Evolutionary conservation across 75 land plant genomes (phyloP).

Genomic region (Chamaecyparis obtusa): DNA sequence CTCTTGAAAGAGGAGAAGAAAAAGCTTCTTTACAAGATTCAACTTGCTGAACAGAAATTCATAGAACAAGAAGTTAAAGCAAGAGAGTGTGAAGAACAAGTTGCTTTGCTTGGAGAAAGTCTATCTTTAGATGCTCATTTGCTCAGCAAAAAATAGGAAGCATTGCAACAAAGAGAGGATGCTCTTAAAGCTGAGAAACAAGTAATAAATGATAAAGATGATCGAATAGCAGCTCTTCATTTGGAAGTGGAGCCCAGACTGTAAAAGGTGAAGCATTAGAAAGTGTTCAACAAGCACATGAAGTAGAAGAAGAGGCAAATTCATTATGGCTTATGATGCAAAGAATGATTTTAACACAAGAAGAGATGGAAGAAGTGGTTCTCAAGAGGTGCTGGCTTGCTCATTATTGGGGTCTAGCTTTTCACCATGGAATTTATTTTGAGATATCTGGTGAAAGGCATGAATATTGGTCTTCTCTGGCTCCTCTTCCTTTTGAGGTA

Average conservation of each 20-base stretch:
- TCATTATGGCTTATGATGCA: constrained; percentile 62
- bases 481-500: constrained; percentile 92
- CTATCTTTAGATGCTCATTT: constrained; percentile 64
- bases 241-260: constrained; percentile 56
- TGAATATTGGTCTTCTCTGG: constrained; percentile 93
- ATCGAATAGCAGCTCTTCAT: constrained; percentile 67
- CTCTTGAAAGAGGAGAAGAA: background rate
- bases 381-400: constrained; percentile 99
- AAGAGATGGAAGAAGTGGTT: constrained; percentile 99
- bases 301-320: constrained; percentile 68
- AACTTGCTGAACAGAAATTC: background rate
- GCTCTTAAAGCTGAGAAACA: constrained; percentile 81
- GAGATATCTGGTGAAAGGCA: constrained; percentile 77
- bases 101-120: constrained; percentile 74
- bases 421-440: constrained; percentile 70
- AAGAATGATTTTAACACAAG: constrained; percentile 78
- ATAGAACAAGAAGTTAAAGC: background rate
- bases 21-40: background rate
- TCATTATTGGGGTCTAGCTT: constrained; percentile 93
- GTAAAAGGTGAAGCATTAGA: constrained; percentile 55
- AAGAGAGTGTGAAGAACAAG: constrained; percentile 15
- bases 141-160: constrained; percentile 30
- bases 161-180: constrained; percentile 62
- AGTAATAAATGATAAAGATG: constrained; percentile 57
- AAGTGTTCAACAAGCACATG: constrained; percentile 51